A percentile compares a stretch with the other conserved stretches of the same genome.
Evolutionary conservation across 192 early-diverging fungal species (phyloP).

Genomic region (Gryganskiella cystojenkinii): DNA sequence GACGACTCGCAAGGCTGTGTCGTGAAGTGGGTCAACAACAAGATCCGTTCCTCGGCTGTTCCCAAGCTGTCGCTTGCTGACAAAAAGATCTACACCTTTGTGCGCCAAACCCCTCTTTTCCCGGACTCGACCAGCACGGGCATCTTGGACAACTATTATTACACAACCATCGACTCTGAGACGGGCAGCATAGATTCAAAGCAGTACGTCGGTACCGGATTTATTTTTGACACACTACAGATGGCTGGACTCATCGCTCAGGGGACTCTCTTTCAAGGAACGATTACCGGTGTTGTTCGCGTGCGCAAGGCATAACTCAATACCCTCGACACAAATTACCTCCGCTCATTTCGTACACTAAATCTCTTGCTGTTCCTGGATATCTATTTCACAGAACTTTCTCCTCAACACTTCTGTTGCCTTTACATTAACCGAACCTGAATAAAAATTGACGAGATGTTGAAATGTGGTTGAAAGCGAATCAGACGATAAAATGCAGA

Average conservation of each 20-base stretch:
- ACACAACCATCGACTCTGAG: conserved; percentile 25
- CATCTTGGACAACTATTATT: conserved; percentile 33
- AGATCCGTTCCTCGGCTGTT: conserved; percentile 28
- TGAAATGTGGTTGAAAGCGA: too few relatives aligned
- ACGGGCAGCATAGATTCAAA: conserved; percentile 30
- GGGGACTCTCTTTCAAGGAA: conserved; percentile 15
- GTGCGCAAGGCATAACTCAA: conserved; percentile 29
- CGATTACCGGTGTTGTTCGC: conserved; percentile 27
- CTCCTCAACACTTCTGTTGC: background rate
- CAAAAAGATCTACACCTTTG: conserved; percentile 38
- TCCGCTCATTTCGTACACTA: conserved; percentile 3
- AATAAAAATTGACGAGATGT: too few relatives aligned
- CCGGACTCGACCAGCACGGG: conserved; percentile 22
- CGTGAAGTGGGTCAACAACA: conserved; percentile 36
- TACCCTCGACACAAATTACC: background rate
- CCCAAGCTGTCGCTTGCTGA: conserved; percentile 27
- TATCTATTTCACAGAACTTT: background rate
- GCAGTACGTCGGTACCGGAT: conserved; percentile 24
- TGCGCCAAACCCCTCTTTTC: conserved; percentile 20
- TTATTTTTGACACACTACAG: conserved; percentile 28
- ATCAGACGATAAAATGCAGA: too few relatives aligned
- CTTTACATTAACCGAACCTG: too few relatives aligned
- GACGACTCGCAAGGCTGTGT: conserved; percentile 27
- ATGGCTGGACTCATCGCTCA: conserved; percentile 28
- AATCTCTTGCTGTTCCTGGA: background rate